Evolutionary conservation across 495 filamentous ascomycete species (phyloP).

Genomic region (Hypoxylon crocopeplum): DNA sequence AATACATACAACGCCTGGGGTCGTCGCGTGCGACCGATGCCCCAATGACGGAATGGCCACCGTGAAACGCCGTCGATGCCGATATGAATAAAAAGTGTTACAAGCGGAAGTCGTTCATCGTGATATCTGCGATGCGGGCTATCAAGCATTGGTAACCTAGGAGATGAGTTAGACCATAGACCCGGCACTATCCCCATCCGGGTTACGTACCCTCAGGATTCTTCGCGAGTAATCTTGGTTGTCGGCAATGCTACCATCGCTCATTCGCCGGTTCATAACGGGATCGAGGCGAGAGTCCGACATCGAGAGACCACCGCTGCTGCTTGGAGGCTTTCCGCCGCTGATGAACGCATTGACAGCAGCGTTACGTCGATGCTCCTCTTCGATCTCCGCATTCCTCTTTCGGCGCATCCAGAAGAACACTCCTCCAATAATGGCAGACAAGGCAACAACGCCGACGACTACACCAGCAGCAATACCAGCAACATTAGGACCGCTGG

Average conservation of each 20-base stretch:
- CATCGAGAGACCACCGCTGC: conserved; percentile 66
- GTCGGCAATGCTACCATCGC: conserved; percentile 96
- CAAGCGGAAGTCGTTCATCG: conserved; percentile 58
- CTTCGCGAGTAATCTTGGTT: conserved; percentile 96
- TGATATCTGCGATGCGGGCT: conserved; percentile 45
- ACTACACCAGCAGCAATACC: conserved; percentile 91
- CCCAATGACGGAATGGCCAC: conserved; percentile 53
- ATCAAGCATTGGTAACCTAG: conserved; percentile 65
- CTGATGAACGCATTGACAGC: conserved; percentile 71
- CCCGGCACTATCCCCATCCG: neutral
- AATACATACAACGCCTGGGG: conserved; percentile 47
- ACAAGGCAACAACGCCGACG: conserved; percentile 76
- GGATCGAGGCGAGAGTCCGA: conserved; percentile 88
- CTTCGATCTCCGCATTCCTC: conserved; percentile 74
- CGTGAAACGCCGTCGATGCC: conserved; percentile 61
- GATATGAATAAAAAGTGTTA: conserved; percentile 46
- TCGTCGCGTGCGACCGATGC: conserved; percentile 48
- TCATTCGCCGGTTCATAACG: conserved; percentile 86
- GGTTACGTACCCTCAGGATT: conserved; percentile 80
- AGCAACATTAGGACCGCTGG: conserved; percentile 51
- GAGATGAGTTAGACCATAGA: conserved; percentile 35
- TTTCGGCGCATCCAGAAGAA: conserved; percentile 80
- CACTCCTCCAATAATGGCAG: conserved; percentile 67
- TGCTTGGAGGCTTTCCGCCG: conserved; percentile 62
- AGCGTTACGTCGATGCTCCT: conserved; percentile 78